Percentiles rank a stretch among this genome's conserved stretches.
Conservation (phyloP, 805 yeast genomes). For the Zygosaccharomyces bisporus region DNA sequence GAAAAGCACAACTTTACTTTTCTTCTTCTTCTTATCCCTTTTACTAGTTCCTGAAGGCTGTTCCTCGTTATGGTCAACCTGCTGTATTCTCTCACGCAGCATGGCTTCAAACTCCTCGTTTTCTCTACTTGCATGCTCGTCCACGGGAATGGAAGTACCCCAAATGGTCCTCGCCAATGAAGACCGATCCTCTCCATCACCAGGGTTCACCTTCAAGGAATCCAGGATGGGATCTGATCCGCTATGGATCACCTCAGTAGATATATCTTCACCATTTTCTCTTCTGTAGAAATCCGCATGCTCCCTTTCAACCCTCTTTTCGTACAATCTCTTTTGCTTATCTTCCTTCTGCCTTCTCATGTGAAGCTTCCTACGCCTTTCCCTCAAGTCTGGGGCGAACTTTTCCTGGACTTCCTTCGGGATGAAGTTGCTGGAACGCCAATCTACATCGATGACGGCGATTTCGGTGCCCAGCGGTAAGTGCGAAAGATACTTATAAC, state of each 20-base stretch:
- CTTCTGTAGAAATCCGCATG: slow-evolving; percentile 55
- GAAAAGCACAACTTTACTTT: slow-evolving; percentile 33
- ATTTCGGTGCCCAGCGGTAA: slow-evolving; percentile 81
- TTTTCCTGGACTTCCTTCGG: slow-evolving; percentile 43
- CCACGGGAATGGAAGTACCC: slow-evolving; percentile 55
- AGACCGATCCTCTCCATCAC: slow-evolving; percentile 16
- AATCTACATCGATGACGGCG: slow-evolving; percentile 81
- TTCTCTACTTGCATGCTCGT: slow-evolving; percentile 39
- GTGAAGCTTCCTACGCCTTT: slow-evolving; percentile 50
- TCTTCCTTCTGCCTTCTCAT: slow-evolving; percentile 58
- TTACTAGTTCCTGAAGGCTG: slow-evolving; percentile 16
- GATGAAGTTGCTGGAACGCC: slow-evolving; percentile 50
- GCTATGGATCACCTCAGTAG: slow-evolving; percentile 7
- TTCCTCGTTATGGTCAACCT: slow-evolving; percentile 33
- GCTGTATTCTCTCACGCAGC: slow-evolving; percentile 50
- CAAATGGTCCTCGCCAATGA: slow-evolving; percentile 57
- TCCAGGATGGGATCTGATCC: slow-evolving; percentile 3
- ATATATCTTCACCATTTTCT: slow-evolving; percentile 46
- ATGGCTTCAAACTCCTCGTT: slow-evolving; percentile 48
- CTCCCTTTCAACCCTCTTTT: slow-evolving; percentile 54
- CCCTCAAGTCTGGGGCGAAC: slow-evolving; percentile 54
- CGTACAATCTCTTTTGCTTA: slow-evolving; percentile 51
- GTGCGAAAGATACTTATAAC: slow-evolving; percentile 72
- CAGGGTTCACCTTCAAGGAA: slow-evolving; percentile 1
- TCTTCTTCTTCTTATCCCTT: slow-evolving; percentile 46